Evolutionary conservation across 176 grass and related monocot species (phyloP).

Genomic region (Lolium perenne): DNA sequence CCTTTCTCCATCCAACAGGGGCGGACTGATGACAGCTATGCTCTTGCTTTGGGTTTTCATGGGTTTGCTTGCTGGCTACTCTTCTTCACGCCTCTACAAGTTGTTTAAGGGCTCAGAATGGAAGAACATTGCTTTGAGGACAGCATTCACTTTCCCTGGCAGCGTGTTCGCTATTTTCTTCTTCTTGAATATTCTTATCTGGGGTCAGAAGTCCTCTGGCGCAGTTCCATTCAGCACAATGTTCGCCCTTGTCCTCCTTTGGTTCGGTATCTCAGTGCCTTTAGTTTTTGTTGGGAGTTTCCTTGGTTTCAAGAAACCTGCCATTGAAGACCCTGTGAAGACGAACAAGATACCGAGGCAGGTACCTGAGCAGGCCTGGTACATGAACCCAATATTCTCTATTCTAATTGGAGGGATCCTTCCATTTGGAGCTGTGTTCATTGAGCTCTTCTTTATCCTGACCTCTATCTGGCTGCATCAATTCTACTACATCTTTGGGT

Average conservation of each 20-base stretch:
- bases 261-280: conserved; percentile 91
- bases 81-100: conserved; percentile 80
- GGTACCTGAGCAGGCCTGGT: conserved; percentile 88
- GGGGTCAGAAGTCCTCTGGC: conserved; percentile 91
- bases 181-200: conserved; percentile 77
- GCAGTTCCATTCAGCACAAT: conserved; percentile 94
- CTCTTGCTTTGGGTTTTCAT: conserved; percentile 95
- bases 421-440: conserved; percentile 92
- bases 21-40: conserved; percentile 92
- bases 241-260: conserved; percentile 96
- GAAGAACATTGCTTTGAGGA: conserved; percentile 83
- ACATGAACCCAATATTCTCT: conserved; percentile 87
- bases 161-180: conserved; percentile 77
- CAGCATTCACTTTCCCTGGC: conserved; percentile 84
- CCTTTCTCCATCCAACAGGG: conserved; percentile 93
- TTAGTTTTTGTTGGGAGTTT: conserved; percentile 89
- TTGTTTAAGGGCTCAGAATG: conserved; percentile 82
- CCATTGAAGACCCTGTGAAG: conserved; percentile 84
- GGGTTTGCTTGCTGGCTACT: conserved; percentile 85
- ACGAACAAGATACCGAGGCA: conserved; percentile 94
- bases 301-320: conserved; percentile 83
- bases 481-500: conserved; percentile 96
- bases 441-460: conserved; percentile 92
- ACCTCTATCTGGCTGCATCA: conserved; percentile 92
- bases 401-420: conserved; percentile 88